Evolutionary conservation across 2,329 filamentous ascomycete species (phyloP).

Genomic region (Aspergillus viridinutans): DNA sequence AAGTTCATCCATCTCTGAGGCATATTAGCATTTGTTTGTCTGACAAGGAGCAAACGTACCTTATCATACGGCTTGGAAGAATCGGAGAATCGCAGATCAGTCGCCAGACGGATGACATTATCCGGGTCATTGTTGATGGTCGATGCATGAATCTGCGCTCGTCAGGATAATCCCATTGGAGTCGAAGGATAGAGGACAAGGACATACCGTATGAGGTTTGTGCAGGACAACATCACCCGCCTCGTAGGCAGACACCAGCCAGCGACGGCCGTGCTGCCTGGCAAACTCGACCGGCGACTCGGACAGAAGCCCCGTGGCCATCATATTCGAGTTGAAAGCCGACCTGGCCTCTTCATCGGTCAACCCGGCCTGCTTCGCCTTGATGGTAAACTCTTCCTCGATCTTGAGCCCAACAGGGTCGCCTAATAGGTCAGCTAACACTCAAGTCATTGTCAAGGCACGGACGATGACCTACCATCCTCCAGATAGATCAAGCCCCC

Average conservation of each 20-base stretch:
- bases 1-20: constrained; percentile 39
- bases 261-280: constrained; percentile 42
- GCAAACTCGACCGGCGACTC: constrained; percentile 47
- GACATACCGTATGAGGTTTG: constrained; percentile 34
- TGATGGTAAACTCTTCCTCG: constrained; percentile 39
- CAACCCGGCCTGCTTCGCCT: constrained; percentile 48
- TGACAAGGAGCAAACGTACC: constrained; percentile 12
- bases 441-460: neutral
- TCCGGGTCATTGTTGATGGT: constrained; percentile 52
- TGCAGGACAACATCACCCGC: constrained; percentile 49
- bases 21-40: neutral
- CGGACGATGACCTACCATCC: constrained; percentile 22
- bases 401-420: constrained; percentile 47
- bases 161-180: neutral
- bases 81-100: constrained; percentile 55
- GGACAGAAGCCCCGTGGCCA: constrained; percentile 51
- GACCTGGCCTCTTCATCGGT: constrained; percentile 49
- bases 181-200: too few species aligned
- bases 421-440: constrained; percentile 17
- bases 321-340: constrained; percentile 59
- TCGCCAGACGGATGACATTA: constrained; percentile 52
- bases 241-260: constrained; percentile 52
- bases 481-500: constrained; percentile 56
- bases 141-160: constrained; percentile 52
- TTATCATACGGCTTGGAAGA: constrained; percentile 49